Evolutionary conservation across 495 filamentous ascomycete species (phyloP).

Genomic region (Sordaria brevicollis): DNA sequence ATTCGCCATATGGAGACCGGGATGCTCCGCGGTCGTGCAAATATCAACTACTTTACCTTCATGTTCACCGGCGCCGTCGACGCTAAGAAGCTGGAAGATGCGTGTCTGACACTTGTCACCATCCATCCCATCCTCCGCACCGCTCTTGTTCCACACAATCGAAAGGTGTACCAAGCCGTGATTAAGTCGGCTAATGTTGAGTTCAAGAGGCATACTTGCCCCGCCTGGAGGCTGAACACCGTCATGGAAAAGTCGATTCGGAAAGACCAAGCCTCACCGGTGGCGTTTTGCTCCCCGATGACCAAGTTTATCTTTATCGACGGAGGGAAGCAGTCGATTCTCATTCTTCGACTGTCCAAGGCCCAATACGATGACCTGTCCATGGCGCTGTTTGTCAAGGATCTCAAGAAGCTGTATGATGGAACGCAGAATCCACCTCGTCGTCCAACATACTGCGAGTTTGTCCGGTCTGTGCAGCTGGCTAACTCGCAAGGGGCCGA

Average conservation of each 20-base stretch:
- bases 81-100: constrained; percentile 31
- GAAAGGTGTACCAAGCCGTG: constrained; percentile 35
- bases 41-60: constrained; percentile 35
- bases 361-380: constrained; percentile 38
- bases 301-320: constrained; percentile 39
- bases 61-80: constrained; percentile 31
- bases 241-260: constrained; percentile 29
- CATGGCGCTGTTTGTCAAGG: constrained; percentile 29
- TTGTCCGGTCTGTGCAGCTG: constrained; percentile 24
- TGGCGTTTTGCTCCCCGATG: constrained; percentile 30
- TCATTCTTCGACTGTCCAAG: constrained; percentile 33
- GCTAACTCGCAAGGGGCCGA: constrained; percentile 24
- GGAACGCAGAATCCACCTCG: constrained; percentile 19
- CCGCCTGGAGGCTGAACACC: constrained; percentile 29
- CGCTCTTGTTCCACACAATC: constrained; percentile 30
- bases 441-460: constrained; percentile 33
- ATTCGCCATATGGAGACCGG: constrained; percentile 36
- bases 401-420: constrained; percentile 33
- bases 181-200: constrained; percentile 28
- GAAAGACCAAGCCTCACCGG: constrained; percentile 26
- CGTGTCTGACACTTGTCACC: constrained; percentile 26
- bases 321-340: constrained; percentile 33
- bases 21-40: constrained; percentile 29
- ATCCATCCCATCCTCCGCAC: constrained; percentile 38
- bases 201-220: constrained; percentile 30